Conservation (phyloP, 495 filamentous ascomycete genomes). For the Penicillium herquei region DNA sequence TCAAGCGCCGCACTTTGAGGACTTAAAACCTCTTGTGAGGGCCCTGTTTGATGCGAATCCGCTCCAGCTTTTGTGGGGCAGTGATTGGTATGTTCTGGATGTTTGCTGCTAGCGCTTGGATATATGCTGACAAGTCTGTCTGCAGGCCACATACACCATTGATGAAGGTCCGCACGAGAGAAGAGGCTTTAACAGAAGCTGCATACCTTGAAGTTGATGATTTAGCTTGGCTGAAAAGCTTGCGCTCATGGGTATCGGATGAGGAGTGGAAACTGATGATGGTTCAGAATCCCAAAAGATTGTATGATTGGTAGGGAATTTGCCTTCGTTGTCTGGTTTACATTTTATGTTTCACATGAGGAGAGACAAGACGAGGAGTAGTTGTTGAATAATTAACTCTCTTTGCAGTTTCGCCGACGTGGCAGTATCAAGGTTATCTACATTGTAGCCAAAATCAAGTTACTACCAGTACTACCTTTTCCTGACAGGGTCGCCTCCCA, state of each 20-base stretch:
- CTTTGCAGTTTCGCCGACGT: too few species aligned
- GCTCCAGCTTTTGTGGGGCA: slow-evolving; percentile 23
- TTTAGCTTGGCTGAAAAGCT: slow-evolving; percentile 22
- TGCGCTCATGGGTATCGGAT: slow-evolving; percentile 22
- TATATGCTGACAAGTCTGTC: background rate
- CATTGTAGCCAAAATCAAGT: too few species aligned
- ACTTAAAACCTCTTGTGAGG: slow-evolving; percentile 17
- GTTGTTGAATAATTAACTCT: too few species aligned
- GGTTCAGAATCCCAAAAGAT: slow-evolving; percentile 15
- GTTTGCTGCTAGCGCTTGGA: too few species aligned
- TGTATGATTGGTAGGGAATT: slow-evolving; percentile 20
- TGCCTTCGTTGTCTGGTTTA: too few species aligned
- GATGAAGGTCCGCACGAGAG: slow-evolving; percentile 23
- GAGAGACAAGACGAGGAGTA: too few species aligned
- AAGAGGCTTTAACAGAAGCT: slow-evolving; percentile 21
- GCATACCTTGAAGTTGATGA: slow-evolving; percentile 24
- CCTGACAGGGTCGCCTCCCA: too few species aligned
- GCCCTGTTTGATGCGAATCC: slow-evolving; percentile 17
- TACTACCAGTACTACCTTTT: too few species aligned
- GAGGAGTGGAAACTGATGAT: slow-evolving; percentile 24
- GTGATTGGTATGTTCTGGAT: slow-evolving; percentile 22
- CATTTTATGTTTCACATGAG: too few species aligned
- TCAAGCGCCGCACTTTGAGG: slow-evolving; percentile 16
- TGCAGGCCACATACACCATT: slow-evolving; percentile 23
- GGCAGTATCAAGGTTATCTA: too few species aligned